Evolutionary conservation across 495 filamentous ascomycete genomes (phyloP).

Genomic region (Annulohypoxylon stygium): DNA sequence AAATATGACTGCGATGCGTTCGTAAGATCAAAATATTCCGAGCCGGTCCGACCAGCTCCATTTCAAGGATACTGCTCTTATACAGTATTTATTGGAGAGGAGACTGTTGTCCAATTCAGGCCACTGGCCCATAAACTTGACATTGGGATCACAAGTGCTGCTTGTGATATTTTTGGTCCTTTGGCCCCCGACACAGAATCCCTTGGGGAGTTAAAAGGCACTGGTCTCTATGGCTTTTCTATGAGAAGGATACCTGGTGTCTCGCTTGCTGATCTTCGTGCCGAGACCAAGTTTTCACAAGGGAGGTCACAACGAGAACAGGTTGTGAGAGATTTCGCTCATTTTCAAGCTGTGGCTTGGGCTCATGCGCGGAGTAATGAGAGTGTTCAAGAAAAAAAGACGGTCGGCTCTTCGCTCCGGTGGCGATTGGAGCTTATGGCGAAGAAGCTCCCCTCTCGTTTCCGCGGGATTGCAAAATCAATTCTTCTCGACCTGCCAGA

Average conservation of each 20-base stretch:
- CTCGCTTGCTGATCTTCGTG: slow-evolving; percentile 53
- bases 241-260: slow-evolving; percentile 60
- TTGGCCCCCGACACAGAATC: slow-evolving; percentile 56
- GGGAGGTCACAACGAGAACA: slow-evolving; percentile 42
- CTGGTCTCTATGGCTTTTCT: slow-evolving; percentile 54
- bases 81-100: slow-evolving; percentile 57
- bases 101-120: slow-evolving; percentile 65
- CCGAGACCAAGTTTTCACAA: slow-evolving; percentile 18
- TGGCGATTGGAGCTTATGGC: slow-evolving; percentile 56
- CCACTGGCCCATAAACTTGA: slow-evolving; percentile 59
- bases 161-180: slow-evolving; percentile 54
- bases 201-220: slow-evolving; percentile 39
- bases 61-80: slow-evolving; percentile 68
- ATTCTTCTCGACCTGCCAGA: slow-evolving; percentile 51
- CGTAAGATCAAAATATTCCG: slow-evolving; percentile 35
- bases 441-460: slow-evolving; percentile 55
- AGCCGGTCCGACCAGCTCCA: slow-evolving; percentile 44
- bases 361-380: slow-evolving; percentile 37
- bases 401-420: slow-evolving; percentile 53
- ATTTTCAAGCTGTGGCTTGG: slow-evolving; percentile 57
- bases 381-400: slow-evolving; percentile 39
- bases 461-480: slow-evolving; percentile 48
- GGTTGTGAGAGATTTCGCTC: slow-evolving; percentile 61
- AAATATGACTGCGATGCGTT: slow-evolving; percentile 48
- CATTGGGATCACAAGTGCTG: slow-evolving; percentile 54